phyloP scores from a whole-genome alignment of 768 basidiomycete genomes.

The Panaeolus cyanescens region DNA sequence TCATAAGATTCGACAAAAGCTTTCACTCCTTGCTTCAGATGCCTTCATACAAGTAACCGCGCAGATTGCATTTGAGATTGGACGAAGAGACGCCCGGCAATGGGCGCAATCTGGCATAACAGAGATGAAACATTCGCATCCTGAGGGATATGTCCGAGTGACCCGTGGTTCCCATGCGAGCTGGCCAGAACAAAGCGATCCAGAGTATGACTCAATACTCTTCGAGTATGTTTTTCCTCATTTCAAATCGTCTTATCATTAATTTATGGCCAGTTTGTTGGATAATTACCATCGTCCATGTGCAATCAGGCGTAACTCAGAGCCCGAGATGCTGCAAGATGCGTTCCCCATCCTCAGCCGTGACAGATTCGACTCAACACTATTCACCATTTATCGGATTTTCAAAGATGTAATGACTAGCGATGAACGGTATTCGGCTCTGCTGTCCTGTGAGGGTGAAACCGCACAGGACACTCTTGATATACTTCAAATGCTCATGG shows the following conservation, averaged over 20 bases:
- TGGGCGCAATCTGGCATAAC: too few species aligned
- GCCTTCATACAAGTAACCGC: conserved; percentile 10
- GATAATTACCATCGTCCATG: not conserved
- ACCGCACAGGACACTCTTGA: conserved; percentile 19
- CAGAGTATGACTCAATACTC: too few species aligned
- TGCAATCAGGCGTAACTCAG: not conserved
- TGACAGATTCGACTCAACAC: conserved; percentile 10
- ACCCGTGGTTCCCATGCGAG: too few species aligned
- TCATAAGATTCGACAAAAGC: conserved; percentile 11
- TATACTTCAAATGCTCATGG: conserved; percentile 25
- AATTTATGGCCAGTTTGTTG: too few species aligned
- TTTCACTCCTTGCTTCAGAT: conserved; percentile 5
- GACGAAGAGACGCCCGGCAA: not conserved
- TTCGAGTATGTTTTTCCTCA: too few species aligned
- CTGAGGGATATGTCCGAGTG: too few species aligned
- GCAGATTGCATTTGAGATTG: conserved; percentile 9
- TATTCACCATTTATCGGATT: conserved; percentile 9
- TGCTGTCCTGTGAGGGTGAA: conserved; percentile 9
- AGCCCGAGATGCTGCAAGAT: not conserved
- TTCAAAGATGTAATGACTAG: conserved; percentile 10
- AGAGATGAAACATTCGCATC: too few species aligned
- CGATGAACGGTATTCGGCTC: conserved; percentile 1
- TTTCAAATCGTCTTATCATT: too few species aligned
- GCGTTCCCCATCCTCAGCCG: not conserved
- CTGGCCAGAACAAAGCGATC: too few species aligned